Evolutionary conservation across 345 rosid genomes (phyloP).

Genomic region (Arabidopsis thaliana): TAIR10.1 NC_003076.8:9253001-9253500

Average conservation of each 20-base stretch:
- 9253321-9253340: too few relatives aligned
- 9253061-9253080: too few relatives aligned
- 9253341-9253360: too few relatives aligned
- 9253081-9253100: too few relatives aligned
- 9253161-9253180: neutral
- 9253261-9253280: too few relatives aligned
- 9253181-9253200: neutral
- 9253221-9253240: neutral
- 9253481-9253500: neutral
- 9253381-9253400: neutral
- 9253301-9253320: too few relatives aligned
- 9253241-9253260: neutral
- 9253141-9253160: neutral
- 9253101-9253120: neutral
- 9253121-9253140: neutral
- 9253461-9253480: neutral
- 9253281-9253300: too few relatives aligned
- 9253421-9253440: neutral
- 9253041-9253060: too few relatives aligned
- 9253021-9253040: too few relatives aligned
- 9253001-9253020: too few relatives aligned
- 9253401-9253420: neutral
- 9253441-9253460: neutral
- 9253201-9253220: neutral
- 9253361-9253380: neutral